These are phyloP conservation scores for Phlyctochytrium arcticum DNA, from an alignment of 192 early-diverging fungal genomes.

Conservation along the genomic window DNA sequence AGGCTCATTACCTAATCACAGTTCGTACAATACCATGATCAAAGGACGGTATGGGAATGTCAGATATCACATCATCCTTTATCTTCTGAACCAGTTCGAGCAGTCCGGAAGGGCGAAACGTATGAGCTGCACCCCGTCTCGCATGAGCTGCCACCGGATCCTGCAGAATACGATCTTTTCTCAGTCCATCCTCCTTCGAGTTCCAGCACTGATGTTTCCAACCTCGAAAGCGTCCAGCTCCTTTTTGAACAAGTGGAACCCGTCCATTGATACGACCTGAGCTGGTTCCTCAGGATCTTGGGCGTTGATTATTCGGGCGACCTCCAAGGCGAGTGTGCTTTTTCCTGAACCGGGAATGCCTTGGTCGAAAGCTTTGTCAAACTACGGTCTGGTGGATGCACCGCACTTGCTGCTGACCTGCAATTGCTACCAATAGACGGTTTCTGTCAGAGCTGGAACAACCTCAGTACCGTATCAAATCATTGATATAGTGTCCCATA, in stretches of 20 bases:
- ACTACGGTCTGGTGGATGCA: too few species aligned
- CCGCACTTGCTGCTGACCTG: too few species aligned
- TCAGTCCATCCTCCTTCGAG: not conserved
- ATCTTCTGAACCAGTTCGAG: conserved; percentile 20
- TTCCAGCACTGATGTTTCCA: not conserved
- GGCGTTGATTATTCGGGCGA: conserved; percentile 21
- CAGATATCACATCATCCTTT: conserved; percentile 8
- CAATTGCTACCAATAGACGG: too few species aligned
- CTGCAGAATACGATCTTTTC: conserved; percentile 5
- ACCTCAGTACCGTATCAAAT: too few species aligned
- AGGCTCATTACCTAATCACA: not conserved
- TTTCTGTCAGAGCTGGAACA: too few species aligned
- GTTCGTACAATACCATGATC: not conserved
- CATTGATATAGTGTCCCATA: too few species aligned
- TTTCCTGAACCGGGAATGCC: conserved; percentile 49
- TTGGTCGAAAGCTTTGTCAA: too few species aligned
- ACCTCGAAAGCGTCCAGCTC: not conserved
- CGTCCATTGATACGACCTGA: conserved; percentile 54
- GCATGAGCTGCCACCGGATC: conserved; percentile 37
- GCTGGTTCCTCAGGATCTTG: not conserved
- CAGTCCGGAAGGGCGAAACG: conserved; percentile 44
- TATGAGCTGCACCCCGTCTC: conserved; percentile 52
- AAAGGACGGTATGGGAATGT: too few species aligned
- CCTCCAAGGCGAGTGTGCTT: conserved; percentile 24
- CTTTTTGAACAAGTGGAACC: conserved; percentile 45